A percentile compares a stretch with the other conserved stretches of the same genome.
phyloP scores from a whole-genome alignment of 2,329 filamentous ascomycete genomes.

The Penicillium corylophilum region DNA sequence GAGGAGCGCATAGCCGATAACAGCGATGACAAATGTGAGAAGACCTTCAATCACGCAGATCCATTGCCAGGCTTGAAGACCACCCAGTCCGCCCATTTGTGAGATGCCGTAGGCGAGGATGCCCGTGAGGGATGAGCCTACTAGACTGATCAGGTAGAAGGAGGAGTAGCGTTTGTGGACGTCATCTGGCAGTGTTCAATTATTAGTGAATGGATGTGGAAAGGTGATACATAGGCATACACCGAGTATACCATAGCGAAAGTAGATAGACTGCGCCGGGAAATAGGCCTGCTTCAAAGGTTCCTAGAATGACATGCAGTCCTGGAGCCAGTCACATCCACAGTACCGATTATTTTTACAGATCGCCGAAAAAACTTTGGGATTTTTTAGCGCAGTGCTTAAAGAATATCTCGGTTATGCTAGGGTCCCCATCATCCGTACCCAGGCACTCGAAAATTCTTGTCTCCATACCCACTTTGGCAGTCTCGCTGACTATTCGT shows the following conservation, averaged over 20 bases:
- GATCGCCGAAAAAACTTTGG: no score
- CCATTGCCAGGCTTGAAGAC: slow-evolving; percentile 28
- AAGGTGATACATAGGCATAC: not conserved
- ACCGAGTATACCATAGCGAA: slow-evolving; percentile 48
- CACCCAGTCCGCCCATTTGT: slow-evolving; percentile 27
- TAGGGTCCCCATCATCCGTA: not conserved
- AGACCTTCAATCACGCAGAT: slow-evolving; percentile 9
- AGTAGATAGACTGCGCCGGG: slow-evolving; percentile 8
- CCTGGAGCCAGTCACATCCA: no score
- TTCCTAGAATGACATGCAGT: slow-evolving; percentile 51
- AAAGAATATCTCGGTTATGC: no score
- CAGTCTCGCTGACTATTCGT: not conserved
- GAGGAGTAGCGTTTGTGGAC: slow-evolving; percentile 9
- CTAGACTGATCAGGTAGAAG: slow-evolving; percentile 47
- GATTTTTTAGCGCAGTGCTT: no score
- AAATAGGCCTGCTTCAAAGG: slow-evolving; percentile 8
- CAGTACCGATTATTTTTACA: no score
- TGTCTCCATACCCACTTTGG: not conserved
- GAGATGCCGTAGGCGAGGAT: slow-evolving; percentile 39
- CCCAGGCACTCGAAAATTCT: not conserved
- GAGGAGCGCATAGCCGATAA: slow-evolving; percentile 9
- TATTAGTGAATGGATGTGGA: not conserved
- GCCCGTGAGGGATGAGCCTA: slow-evolving; percentile 44
- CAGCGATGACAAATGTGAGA: slow-evolving; percentile 1
- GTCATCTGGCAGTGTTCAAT: not conserved